These are phyloP conservation scores for Fusarium pilosicola DNA, from an alignment of 2,329 filamentous ascomycete species.

Conservation along the genomic window DNA sequence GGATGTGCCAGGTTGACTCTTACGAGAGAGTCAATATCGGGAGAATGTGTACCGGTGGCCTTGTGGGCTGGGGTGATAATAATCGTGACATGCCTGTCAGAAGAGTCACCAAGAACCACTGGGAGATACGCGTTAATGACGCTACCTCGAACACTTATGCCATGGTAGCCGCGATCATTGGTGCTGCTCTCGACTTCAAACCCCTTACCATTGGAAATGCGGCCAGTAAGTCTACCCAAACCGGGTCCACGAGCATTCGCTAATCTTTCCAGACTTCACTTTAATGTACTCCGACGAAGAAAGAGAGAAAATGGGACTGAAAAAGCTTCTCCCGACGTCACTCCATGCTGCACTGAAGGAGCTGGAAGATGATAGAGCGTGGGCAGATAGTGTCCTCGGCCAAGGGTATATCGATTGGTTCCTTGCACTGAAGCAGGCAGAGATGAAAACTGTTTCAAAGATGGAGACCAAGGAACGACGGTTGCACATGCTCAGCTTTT, in stretches of 20 bases:
- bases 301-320: not conserved
- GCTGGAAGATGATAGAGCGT: not conserved
- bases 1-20: slow-evolving; percentile 1
- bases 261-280: not conserved
- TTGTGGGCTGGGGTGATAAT: slow-evolving; percentile 11
- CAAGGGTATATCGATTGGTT: slow-evolving; percentile 14
- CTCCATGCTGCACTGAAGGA: not conserved
- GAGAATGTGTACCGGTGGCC: not conserved
- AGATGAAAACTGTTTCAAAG: not conserved
- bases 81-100: slow-evolving; percentile 9
- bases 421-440: not conserved
- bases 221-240: not conserved
- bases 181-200: not conserved
- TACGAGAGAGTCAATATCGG: not conserved
- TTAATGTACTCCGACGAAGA: not conserved
- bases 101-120: slow-evolving; percentile 5
- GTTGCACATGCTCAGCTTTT: not conserved
- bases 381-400: not conserved
- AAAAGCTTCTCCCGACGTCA: not conserved
- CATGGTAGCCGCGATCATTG: slow-evolving; percentile 2
- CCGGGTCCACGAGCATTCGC: too few species aligned
- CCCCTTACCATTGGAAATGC: not conserved
- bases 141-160: slow-evolving; percentile 6
- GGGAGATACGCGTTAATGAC: slow-evolving; percentile 4
- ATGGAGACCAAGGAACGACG: not conserved